Evolutionary conservation across 2,329 filamentous ascomycete species (phyloP).

Genomic region (Chaetomium strumarium): DNA sequence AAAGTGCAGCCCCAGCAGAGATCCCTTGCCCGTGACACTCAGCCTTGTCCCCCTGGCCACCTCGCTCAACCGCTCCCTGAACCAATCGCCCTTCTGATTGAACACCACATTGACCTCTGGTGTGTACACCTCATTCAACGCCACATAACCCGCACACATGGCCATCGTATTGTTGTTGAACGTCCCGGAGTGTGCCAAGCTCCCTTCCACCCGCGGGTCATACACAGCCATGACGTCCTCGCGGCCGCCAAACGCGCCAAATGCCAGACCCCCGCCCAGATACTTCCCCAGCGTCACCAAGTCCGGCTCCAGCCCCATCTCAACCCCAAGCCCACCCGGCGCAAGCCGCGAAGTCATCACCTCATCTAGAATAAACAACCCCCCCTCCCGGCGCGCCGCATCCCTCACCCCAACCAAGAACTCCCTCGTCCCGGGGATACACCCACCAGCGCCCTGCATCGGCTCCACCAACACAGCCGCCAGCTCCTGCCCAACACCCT

Average conservation of each 20-base stretch:
- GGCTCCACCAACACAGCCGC: conserved; percentile 61
- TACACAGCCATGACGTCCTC: conserved; percentile 47
- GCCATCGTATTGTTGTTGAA: conserved; percentile 56
- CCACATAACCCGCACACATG: conserved; percentile 43
- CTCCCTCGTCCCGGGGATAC: conserved; percentile 41
- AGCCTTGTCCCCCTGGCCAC: conserved; percentile 23
- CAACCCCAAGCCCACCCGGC: conserved; percentile 42
- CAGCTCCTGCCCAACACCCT: conserved; percentile 34
- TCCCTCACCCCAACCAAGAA: conserved; percentile 49
- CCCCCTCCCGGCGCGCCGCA: conserved; percentile 39
- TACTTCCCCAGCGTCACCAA: conserved; percentile 52
- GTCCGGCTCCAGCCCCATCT: conserved; percentile 47
- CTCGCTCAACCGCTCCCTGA: conserved; percentile 21
- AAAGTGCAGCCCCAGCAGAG: conserved; percentile 26
- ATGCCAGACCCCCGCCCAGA: conserved; percentile 51
- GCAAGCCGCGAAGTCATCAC: conserved; percentile 61
- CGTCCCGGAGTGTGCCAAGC: conserved; percentile 50
- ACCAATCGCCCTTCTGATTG: conserved; percentile 25
- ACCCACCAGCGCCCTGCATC: conserved; percentile 60
- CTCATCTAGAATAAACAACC: conserved; percentile 63
- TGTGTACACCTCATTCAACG: conserved; percentile 27
- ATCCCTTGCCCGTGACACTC: conserved; percentile 25
- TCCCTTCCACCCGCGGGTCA: conserved; percentile 36
- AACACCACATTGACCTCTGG: conserved; percentile 23
- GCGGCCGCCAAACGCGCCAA: conserved; percentile 53